Evolutionary conservation across 768 basidiomycete genomes (phyloP).

Genomic region (Daedalea quercina): DNA sequence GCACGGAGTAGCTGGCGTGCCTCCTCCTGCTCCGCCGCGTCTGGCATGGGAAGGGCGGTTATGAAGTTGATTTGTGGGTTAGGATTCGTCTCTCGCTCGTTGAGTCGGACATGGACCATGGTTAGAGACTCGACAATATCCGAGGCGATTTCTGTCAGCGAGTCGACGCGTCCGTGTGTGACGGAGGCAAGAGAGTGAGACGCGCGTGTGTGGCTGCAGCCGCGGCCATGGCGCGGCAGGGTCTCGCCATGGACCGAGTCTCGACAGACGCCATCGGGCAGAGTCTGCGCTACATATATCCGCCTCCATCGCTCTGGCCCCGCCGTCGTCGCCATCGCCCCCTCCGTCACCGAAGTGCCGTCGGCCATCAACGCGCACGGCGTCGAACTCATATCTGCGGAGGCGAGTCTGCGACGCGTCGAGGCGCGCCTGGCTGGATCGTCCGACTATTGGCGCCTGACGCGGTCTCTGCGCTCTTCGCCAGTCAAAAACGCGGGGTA

Average conservation of each 20-base stretch:
- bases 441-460: constrained; percentile 1
- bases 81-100: constrained; percentile 64
- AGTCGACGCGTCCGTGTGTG: not conserved
- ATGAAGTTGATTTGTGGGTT: constrained; percentile 79
- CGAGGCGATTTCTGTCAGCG: too few species aligned
- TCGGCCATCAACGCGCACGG: not conserved
- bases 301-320: not conserved
- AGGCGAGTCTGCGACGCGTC: not conserved
- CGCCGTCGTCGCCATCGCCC: not conserved
- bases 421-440: not conserved
- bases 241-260: too few species aligned
- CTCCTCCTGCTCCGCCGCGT: constrained; percentile 45
- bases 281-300: not conserved
- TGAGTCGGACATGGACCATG: constrained; percentile 74
- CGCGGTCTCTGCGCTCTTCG: not conserved
- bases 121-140: too few species aligned
- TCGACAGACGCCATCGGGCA: too few species aligned
- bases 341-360: not conserved
- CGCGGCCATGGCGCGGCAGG: not conserved
- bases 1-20: constrained; percentile 70
- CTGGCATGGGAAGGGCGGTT: constrained; percentile 40
- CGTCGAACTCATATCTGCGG: not conserved
- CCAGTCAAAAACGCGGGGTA: constrained; percentile 5
- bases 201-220: not conserved
- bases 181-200: not conserved